Base-by-base conservation (phyloP, 345 rosid species). In the Populus davidiana region DNA sequence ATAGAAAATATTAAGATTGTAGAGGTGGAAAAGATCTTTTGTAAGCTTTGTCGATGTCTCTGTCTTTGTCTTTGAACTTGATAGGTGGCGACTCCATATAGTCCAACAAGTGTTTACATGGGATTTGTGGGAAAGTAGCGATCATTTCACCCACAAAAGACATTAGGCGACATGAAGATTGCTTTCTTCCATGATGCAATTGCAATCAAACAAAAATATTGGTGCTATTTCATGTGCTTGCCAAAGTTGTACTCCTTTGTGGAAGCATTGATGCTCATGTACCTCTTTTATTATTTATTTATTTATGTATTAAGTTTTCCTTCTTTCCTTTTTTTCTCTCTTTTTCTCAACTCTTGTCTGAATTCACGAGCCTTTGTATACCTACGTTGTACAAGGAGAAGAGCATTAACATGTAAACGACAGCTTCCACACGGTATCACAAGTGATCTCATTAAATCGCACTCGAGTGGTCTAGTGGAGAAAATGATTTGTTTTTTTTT, bases 161-260 rank as follows among this genome's bases (percentile, higher is more conserved):
- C 54, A 49, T 49, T 5, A 49, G 54, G 54, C 5, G 20, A 16
- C n/a, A 20, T 21, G 23, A 21, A 41, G 9, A 21, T 54, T 21
- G 61, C n/a, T 54, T 54, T 54, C 23, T 8, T 54, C 61, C 20
- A 18, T 20, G 23, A 21, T 52, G 61, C 9, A 52, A 52, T 20
- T 20, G 23, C 61, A 20, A 20, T 52, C 61, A 52, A 2, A 2
- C 23, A 52, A 9, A 52, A 7, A 52, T 23, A 52, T 7, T 8
- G 3, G 10, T 20, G 10, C 61, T 20, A 21, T 8, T 54, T n/a
- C 61, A 54, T 4, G 61, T 20, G 25, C 47, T 4, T 31, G 62
- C 73, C 33, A 63, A 70, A 38, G 54, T 14, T 74, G 83, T 59
- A 70, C 78, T 79, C 38, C 83, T 77, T 77, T 74, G 50, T 64